Evolutionary conservation across 108 stramenopile genomes (phyloP).

Genomic region (Discostella stelligeroides): DNA sequence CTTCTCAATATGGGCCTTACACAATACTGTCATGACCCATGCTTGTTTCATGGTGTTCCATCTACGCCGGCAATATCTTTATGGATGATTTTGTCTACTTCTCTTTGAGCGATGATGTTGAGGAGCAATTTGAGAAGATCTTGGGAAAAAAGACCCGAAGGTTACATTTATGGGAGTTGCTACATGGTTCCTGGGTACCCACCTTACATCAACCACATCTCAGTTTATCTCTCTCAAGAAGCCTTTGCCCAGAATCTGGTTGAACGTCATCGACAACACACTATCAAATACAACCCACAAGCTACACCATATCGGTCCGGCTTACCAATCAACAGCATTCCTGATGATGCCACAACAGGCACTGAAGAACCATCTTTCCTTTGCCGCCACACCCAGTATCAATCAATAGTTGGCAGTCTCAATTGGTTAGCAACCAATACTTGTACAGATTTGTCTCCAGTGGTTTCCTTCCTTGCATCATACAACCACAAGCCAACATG

Average conservation of each 20-base stretch:
- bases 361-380: no score
- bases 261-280: conserved; percentile 13
- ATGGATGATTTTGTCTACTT: conserved; percentile 21
- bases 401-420: no score
- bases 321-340: conserved; percentile 28
- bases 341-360: no score
- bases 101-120: neutral
- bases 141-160: neutral
- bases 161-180: conserved; percentile 21
- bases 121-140: conserved; percentile 1
- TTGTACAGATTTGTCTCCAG: neutral
- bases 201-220: conserved; percentile 25
- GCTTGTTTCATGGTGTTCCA: conserved; percentile 16
- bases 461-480: neutral
- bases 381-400: no score
- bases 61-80: conserved; percentile 3
- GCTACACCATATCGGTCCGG: conserved; percentile 31
- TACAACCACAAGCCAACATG: neutral
- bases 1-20: conserved; percentile 18
- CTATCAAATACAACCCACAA: neutral
- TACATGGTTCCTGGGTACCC: conserved; percentile 20
- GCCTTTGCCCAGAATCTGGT: conserved; percentile 3
- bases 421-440: neutral
- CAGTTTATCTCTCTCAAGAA: conserved; percentile 12
- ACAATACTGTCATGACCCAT: conserved; percentile 30